A percentile compares a stretch with the other conserved stretches of the same genome.
These are phyloP conservation scores for Wakefieldia striispora DNA, from an alignment of 768 basidiomycete species.

Conservation along the genomic window DNA sequence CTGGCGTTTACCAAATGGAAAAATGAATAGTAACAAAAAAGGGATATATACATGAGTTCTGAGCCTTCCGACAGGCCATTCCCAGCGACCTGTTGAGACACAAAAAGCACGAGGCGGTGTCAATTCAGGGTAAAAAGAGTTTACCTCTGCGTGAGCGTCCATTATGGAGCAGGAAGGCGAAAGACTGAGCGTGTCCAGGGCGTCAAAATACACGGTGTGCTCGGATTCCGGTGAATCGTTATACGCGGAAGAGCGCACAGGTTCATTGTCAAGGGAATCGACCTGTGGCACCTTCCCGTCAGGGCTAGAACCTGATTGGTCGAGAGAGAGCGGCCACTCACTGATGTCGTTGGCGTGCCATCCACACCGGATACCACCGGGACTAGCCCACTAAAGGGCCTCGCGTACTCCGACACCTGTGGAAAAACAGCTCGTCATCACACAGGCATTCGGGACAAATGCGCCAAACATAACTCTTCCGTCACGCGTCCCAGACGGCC, in stretches of 20 bases:
- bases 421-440: neutral
- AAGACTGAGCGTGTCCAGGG: conserved; percentile 15
- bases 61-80: conserved; percentile 8
- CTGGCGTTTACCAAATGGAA: conserved; percentile 7
- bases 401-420: conserved; percentile 9
- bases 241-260: conserved; percentile 1
- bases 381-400: neutral
- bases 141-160: conserved; percentile 12
- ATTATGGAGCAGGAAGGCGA: conserved; percentile 4
- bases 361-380: neutral
- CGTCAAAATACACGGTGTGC: conserved; percentile 25
- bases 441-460: neutral
- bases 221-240: conserved; percentile 9
- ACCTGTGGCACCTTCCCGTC: conserved; percentile 10
- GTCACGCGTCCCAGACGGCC: conserved; percentile 12
- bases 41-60: conserved; percentile 13
- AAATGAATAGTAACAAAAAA: conserved; percentile 6
- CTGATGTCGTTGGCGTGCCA: neutral
- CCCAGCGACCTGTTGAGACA: conserved; percentile 6
- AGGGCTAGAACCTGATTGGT: conserved; percentile 1
- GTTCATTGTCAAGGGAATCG: neutral
- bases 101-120: neutral
- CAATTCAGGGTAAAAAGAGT: neutral
- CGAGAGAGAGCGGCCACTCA: neutral
- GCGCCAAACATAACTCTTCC: conserved; percentile 18